A percentile compares a stretch with the other conserved stretches of the same genome.
Evolutionary conservation across 371 early-diverging fungal species (phyloP).

Genomic region (Mortierella sp.): DNA sequence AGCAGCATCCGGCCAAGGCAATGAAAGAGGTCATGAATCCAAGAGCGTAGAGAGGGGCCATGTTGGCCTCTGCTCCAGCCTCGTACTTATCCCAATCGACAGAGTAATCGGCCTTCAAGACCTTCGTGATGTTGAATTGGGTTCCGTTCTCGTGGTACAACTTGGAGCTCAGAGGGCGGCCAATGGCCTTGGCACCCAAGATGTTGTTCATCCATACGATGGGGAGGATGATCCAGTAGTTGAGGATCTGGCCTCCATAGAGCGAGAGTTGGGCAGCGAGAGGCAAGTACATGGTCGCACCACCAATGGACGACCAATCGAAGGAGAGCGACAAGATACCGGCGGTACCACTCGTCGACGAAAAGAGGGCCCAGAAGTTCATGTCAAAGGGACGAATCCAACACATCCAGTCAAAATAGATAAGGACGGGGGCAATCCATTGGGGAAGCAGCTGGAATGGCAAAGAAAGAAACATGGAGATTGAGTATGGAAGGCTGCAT

Average conservation of each 20-base stretch:
- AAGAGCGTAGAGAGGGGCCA: constrained; percentile 81
- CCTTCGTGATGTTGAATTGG: constrained; percentile 63
- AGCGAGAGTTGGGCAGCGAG: constrained; percentile 40
- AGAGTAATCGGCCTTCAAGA: constrained; percentile 63
- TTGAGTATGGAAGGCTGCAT: no score
- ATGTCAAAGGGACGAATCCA: constrained; percentile 64
- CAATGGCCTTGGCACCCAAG: constrained; percentile 72
- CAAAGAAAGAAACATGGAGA: no score
- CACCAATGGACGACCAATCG: constrained; percentile 80
- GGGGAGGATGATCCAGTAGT: constrained; percentile 80
- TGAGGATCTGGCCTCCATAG: constrained; percentile 68
- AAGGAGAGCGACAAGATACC: constrained; percentile 79
- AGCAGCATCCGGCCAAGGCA: constrained; percentile 72
- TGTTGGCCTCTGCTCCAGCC: constrained; percentile 76
- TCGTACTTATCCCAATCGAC: constrained; percentile 69
- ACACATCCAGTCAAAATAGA: constrained; percentile 73
- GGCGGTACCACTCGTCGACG: constrained; percentile 62
- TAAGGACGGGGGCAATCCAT: constrained; percentile 67
- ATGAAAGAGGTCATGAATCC: constrained; percentile 76
- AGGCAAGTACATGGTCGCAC: constrained; percentile 37
- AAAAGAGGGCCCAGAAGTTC: constrained; percentile 47
- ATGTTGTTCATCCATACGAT: constrained; percentile 74
- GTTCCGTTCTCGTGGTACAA: constrained; percentile 65
- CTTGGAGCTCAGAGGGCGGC: constrained; percentile 64
- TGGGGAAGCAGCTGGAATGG: constrained; percentile 65